A percentile compares a stretch with the other conserved stretches of the same genome.
phyloP scores from a whole-genome alignment of 208 protist genomes.

The Acanthamoeba royreba region DNA sequence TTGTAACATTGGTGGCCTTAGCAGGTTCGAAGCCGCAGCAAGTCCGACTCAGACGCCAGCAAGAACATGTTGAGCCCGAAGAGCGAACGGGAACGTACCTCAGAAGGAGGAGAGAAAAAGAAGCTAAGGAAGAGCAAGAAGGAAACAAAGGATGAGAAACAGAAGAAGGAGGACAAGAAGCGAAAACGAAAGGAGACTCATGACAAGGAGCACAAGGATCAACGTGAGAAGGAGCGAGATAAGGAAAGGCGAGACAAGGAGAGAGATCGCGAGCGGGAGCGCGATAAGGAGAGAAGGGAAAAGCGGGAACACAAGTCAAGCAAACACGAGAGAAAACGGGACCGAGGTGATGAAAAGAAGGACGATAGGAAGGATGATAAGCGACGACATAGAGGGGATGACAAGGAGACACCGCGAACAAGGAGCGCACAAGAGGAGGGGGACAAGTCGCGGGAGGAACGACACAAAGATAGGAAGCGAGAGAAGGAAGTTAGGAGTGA shows the following conservation, averaged over 20 bases:
- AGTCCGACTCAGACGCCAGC: no score
- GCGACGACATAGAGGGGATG: background rate
- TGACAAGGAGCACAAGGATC: no score
- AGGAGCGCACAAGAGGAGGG: background rate
- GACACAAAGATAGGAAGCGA: background rate
- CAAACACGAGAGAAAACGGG: background rate
- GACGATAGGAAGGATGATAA: background rate
- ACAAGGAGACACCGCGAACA: background rate
- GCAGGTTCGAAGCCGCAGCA: no score
- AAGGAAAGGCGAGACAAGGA: no score
- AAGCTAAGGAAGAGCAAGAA: background rate
- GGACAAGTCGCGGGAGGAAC: background rate
- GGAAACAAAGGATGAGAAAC: background rate
- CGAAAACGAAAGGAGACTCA: no score
- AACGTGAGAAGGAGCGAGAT: no score
- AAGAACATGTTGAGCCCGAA: no score
- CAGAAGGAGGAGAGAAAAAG: background rate
- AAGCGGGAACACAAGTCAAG: background rate
- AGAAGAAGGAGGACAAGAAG: background rate
- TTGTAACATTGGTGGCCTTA: no score
- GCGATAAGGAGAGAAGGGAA: no score
- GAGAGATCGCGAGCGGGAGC: no score
- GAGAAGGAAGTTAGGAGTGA: background rate
- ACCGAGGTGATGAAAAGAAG: background rate
- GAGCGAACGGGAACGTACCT: no score